These are phyloP conservation scores for Yamadazyma takamatsuzukensis DNA, from an alignment of 805 yeast genomes.

Conservation along the genomic window DNA sequence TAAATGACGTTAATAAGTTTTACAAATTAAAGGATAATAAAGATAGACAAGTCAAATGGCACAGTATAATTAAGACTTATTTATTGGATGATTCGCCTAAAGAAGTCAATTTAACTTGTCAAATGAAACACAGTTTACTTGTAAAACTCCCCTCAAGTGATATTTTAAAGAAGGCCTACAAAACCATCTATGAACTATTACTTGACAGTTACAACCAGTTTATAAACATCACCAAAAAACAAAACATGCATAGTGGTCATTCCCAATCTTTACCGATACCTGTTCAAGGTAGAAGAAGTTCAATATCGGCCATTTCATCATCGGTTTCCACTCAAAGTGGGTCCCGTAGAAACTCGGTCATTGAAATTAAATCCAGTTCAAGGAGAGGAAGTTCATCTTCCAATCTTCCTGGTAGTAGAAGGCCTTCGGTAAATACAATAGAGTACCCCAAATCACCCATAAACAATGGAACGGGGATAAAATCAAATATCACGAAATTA, in stretches of 20 bases:
- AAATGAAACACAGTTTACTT: slow-evolving; percentile 16
- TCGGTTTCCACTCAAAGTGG: not conserved
- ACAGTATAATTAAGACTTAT: slow-evolving; percentile 21
- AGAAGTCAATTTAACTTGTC: slow-evolving; percentile 33
- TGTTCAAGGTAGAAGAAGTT: not conserved
- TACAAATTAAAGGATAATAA: slow-evolving; percentile 5
- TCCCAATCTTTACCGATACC: not conserved
- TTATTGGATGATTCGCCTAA: slow-evolving; percentile 24
- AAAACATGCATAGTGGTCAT: slow-evolving; percentile 4
- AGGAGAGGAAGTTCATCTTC: slow-evolving; percentile 3
- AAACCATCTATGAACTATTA: slow-evolving; percentile 26
- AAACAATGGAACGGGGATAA: slow-evolving; percentile 5
- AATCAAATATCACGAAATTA: slow-evolving; percentile 9
- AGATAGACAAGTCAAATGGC: slow-evolving; percentile 20
- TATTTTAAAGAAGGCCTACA: slow-evolving; percentile 13
- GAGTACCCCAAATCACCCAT: slow-evolving; percentile 15
- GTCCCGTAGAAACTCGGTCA: not conserved
- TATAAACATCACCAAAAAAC: slow-evolving; percentile 12
- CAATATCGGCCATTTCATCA: not conserved
- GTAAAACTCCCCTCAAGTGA: slow-evolving; percentile 17
- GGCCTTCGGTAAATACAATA: slow-evolving; percentile 4
- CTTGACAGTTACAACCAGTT: slow-evolving; percentile 32
- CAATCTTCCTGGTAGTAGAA: not conserved
- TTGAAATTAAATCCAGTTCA: no score
- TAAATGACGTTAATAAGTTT: slow-evolving; percentile 14